phyloP scores from a whole-genome alignment of 1,284 basidiomycete species.

The Trichosporon inkin region DNA sequence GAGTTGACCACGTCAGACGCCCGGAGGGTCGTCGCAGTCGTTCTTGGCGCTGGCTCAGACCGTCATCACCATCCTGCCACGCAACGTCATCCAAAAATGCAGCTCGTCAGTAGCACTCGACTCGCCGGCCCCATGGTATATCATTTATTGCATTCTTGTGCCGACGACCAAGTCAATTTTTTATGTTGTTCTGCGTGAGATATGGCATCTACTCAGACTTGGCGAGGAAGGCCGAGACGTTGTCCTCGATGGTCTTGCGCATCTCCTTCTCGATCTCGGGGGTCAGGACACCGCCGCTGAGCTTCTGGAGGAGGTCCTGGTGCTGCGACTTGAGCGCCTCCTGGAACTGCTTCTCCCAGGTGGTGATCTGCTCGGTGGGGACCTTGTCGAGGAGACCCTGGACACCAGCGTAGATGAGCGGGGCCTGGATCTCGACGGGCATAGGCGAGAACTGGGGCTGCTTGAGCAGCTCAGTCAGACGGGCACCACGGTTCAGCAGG shows the following conservation, averaged over 20 bases:
- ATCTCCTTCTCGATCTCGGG: slow-evolving; percentile 87
- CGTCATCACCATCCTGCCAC: no score
- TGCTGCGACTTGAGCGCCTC: slow-evolving; percentile 70
- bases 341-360: slow-evolving; percentile 69
- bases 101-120: background rate
- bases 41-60: no score
- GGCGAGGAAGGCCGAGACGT: slow-evolving; percentile 69
- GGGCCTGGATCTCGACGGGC: slow-evolving; percentile 92
- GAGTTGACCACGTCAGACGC: no score
- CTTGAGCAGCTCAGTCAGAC: slow-evolving; percentile 97
- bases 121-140: background rate
- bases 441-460: slow-evolving; percentile 89
- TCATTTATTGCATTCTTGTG: slow-evolving; percentile 8
- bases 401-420: slow-evolving; percentile 98
- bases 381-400: slow-evolving; percentile 94
- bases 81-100: no score
- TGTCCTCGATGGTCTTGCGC: slow-evolving; percentile 82
- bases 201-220: background rate
- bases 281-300: slow-evolving; percentile 75
- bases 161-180: background rate
- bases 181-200: background rate
- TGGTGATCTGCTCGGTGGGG: slow-evolving; percentile 88
- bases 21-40: no score
- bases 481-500: slow-evolving; percentile 93
- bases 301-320: slow-evolving; percentile 69